A percentile compares a stretch with the other conserved stretches of the same genome.
Evolutionary conservation across 2,329 filamentous ascomycete genomes (phyloP).

Genomic region (Alternaria viburni): DNA sequence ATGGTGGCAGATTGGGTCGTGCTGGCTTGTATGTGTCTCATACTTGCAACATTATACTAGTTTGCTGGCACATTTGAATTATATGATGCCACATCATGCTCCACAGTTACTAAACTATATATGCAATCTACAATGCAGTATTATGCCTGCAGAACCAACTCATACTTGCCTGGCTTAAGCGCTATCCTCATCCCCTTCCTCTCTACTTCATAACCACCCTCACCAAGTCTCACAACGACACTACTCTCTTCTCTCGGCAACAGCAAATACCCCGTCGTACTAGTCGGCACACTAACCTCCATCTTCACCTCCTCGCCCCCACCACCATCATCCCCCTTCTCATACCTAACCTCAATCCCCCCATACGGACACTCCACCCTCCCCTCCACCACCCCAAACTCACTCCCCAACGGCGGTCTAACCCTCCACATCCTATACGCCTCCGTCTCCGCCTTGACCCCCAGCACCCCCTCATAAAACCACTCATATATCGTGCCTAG

Average conservation of each 20-base stretch:
- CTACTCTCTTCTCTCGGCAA: constrained; percentile 8
- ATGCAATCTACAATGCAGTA: background rate
- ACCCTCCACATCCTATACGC: constrained; percentile 52
- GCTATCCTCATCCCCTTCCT: background rate
- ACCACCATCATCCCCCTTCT: background rate
- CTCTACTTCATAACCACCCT: background rate
- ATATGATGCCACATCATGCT: background rate
- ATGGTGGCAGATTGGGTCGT: fast-evolving
- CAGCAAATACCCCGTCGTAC: constrained; percentile 23
- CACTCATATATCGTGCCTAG: constrained; percentile 58
- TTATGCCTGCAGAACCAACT: background rate
- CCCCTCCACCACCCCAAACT: constrained; percentile 51
- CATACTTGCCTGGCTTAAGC: background rate
- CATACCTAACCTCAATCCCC: constrained; percentile 40
- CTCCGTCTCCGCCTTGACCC: constrained; percentile 45
- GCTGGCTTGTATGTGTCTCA: too few relatives aligned
- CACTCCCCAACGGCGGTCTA: constrained; percentile 48
- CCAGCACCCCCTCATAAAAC: constrained; percentile 54
- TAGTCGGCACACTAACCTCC: constrained; percentile 31
- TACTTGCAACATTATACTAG: background rate
- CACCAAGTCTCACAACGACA: background rate
- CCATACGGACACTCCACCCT: constrained; percentile 51
- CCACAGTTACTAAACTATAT: background rate
- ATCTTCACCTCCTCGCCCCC: constrained; percentile 7
- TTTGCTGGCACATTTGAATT: background rate